These are phyloP conservation scores for Saccharomycopsis javanensis DNA, from an alignment of 805 yeast species.

Conservation along the genomic window DNA sequence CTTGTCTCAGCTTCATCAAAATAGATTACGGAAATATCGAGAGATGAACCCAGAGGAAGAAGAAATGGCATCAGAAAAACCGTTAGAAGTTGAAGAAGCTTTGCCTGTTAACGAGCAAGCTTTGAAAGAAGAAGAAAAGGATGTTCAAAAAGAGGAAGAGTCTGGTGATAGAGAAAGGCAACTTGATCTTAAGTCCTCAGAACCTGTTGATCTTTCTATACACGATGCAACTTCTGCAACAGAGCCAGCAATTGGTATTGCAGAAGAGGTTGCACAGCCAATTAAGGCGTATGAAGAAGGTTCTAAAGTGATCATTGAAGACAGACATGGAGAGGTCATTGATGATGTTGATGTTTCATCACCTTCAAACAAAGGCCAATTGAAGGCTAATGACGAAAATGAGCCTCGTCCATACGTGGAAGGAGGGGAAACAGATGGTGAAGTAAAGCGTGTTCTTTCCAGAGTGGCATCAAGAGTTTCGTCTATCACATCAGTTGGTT, in stretches of 20 bases:
- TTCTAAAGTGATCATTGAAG: slow-evolving; percentile 61
- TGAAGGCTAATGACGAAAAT: not conserved
- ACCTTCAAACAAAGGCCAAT: slow-evolving; percentile 14
- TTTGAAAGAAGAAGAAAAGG: not conserved
- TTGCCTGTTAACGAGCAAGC: not conserved
- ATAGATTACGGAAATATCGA: slow-evolving; percentile 1
- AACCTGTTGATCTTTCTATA: not conserved
- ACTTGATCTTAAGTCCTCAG: not conserved
- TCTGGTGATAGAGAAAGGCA: not conserved
- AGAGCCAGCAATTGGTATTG: not conserved
- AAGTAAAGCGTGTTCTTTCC: not conserved
- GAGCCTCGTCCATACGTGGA: not conserved
- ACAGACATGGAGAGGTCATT: slow-evolving; percentile 72
- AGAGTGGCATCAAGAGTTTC: not conserved
- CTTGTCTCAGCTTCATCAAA: slow-evolving; percentile 9
- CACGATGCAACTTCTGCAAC: not conserved
- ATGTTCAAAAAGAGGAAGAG: not conserved
- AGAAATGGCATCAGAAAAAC: not conserved
- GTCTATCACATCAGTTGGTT: not conserved
- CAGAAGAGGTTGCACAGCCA: slow-evolving; percentile 1
- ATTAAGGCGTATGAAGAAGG: slow-evolving; percentile 59
- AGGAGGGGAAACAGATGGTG: not conserved
- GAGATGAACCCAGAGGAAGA: not conserved
- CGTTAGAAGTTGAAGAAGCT: not conserved
- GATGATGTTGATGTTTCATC: slow-evolving; percentile 24